Percentiles rank a stretch among this genome's conserved stretches.
Conservation (phyloP, 345 rosid species). For the Carallia pectinifolia region DNA sequence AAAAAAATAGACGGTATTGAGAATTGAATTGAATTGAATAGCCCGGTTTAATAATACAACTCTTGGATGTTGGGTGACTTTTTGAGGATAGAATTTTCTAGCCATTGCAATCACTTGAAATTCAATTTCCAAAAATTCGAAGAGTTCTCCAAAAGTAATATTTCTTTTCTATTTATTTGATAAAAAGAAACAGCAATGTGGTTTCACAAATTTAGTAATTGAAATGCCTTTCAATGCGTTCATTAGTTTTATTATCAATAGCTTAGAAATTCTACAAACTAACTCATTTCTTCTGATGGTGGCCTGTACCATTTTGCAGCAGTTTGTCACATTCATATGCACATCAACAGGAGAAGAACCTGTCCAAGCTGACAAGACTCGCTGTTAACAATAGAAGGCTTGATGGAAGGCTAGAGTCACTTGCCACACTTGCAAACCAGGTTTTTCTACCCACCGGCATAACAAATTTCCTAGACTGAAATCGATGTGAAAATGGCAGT, state of each 20-base stretch:
- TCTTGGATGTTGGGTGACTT: slow-evolving; percentile 23
- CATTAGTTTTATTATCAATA: not conserved
- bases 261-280: not conserved
- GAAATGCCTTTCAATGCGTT: not conserved
- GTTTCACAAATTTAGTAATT: not conserved
- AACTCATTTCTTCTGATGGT: slow-evolving; percentile 7
- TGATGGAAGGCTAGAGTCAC: slow-evolving; percentile 71
- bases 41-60: not conserved
- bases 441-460: slow-evolving; percentile 22
- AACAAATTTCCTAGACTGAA: not conserved
- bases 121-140: not conserved
- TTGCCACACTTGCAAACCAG: slow-evolving; percentile 69
- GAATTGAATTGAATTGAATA: not conserved
- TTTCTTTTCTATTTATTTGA: not conserved
- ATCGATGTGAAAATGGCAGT: not conserved
- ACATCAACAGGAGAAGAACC: slow-evolving; percentile 59
- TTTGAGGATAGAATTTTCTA: not conserved
- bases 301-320: slow-evolving; percentile 31
- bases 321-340: slow-evolving; percentile 67
- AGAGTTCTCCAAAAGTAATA: not conserved
- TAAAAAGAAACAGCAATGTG: not conserved
- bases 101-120: not conserved
- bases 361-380: slow-evolving; percentile 74
- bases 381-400: slow-evolving; percentile 70
- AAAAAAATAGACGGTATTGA: not conserved